Conservation (phyloP, 176 grass and related monocot genomes). For the Phoenix roebelenii region DNA sequence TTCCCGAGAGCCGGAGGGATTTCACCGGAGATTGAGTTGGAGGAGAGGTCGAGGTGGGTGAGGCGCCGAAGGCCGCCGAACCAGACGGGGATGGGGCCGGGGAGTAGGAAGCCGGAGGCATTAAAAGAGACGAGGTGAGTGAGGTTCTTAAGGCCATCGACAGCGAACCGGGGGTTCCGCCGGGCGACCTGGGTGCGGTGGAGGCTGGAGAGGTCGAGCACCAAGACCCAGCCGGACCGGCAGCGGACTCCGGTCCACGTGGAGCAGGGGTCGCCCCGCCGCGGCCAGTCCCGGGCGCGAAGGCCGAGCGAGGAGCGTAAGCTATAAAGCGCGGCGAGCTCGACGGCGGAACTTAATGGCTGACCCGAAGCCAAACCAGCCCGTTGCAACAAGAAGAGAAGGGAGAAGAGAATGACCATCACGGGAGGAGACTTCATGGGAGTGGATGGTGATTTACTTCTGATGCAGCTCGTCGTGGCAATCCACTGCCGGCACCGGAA, state of each 20-base stretch:
- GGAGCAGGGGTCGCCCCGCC: slow-evolving; percentile 42
- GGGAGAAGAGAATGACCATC: neutral
- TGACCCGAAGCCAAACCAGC: neutral
- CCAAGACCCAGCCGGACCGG: slow-evolving; percentile 43
- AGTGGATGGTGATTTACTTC: too few relatives aligned
- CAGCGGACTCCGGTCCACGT: slow-evolving; percentile 58
- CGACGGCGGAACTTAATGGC: slow-evolving; percentile 21
- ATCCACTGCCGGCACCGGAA: too few relatives aligned
- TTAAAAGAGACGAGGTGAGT: slow-evolving; percentile 43
- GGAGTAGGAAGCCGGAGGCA: slow-evolving; percentile 70
- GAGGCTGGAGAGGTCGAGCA: slow-evolving; percentile 39
- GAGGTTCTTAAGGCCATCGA: slow-evolving; percentile 46
- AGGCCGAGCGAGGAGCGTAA: slow-evolving; percentile 69
- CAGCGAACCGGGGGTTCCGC: slow-evolving; percentile 28
- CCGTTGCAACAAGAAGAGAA: neutral
- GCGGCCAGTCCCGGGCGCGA: slow-evolving; percentile 51
- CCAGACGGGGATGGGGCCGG: slow-evolving; percentile 60
- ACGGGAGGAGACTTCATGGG: neutral
- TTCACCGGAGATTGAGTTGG: neutral
- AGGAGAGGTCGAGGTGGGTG: neutral
- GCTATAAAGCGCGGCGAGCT: slow-evolving; percentile 32
- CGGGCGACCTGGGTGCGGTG: slow-evolving; percentile 45
- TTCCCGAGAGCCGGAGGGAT: slow-evolving; percentile 31
- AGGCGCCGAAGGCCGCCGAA: slow-evolving; percentile 23
- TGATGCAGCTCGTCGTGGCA: too few relatives aligned